Percentiles rank a stretch among this genome's conserved stretches.
Conservation (phyloP, 352 stramenopile genomes). For the Phytopythium boreale region DNA sequence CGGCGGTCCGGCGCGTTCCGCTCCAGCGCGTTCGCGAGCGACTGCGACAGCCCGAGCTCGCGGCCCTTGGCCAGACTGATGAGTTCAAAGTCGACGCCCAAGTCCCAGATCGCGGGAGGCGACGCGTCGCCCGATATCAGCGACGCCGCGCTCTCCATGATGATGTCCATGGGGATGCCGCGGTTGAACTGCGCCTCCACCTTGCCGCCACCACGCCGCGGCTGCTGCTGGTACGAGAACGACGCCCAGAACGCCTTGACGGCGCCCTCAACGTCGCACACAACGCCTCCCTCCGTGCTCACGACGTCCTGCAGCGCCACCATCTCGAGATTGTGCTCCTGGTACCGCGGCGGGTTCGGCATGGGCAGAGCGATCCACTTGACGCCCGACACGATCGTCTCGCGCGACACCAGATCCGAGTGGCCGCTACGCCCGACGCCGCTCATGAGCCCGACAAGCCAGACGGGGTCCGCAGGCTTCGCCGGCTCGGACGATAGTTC, state of each 20-base stretch:
- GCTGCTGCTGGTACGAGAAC: constrained; percentile 85
- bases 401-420: constrained; percentile 79
- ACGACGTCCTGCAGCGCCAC: constrained; percentile 82
- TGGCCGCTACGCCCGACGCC: constrained; percentile 74
- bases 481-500: constrained; percentile 59
- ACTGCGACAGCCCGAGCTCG: constrained; percentile 82
- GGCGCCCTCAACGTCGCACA: constrained; percentile 62
- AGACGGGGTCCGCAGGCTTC: constrained; percentile 72
- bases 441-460: constrained; percentile 85
- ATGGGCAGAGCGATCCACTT: constrained; percentile 85
- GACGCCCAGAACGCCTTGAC: constrained; percentile 86
- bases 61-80: constrained; percentile 87
- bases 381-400: constrained; percentile 83
- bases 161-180: constrained; percentile 83
- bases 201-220: constrained; percentile 47
- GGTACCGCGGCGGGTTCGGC: constrained; percentile 78
- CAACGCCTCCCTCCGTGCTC: constrained; percentile 74
- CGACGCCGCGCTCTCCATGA: constrained; percentile 82
- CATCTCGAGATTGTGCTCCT: constrained; percentile 89
- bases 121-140: constrained; percentile 53
- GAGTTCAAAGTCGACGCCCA: constrained; percentile 86
- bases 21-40: constrained; percentile 74
- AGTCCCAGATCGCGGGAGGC: constrained; percentile 72
- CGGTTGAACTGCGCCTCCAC: constrained; percentile 87
- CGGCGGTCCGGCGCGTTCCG: constrained; percentile 60